phyloP scores from a whole-genome alignment of 1,284 basidiomycete species.

The Ustilago crameri region DNA sequence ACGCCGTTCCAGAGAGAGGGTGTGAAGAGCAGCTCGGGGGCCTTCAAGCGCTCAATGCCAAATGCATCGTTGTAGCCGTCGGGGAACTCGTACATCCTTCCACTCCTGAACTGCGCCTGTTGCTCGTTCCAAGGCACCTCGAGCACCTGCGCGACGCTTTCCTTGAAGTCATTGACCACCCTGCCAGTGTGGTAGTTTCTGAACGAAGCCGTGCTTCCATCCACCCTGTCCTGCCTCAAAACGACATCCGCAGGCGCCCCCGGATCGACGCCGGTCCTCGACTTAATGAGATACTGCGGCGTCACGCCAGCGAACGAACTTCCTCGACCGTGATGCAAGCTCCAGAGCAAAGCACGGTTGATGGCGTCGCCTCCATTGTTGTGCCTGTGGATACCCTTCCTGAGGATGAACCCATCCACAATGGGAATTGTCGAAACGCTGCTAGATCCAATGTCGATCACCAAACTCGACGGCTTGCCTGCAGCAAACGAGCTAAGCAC shows the following conservation, averaged over 20 bases:
- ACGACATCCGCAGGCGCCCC: constrained; percentile 74
- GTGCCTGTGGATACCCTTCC: constrained; percentile 78
- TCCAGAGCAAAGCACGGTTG: constrained; percentile 48
- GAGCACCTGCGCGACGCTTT: constrained; percentile 84
- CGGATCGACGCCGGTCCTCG: constrained; percentile 76
- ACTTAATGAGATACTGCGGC: constrained; percentile 84
- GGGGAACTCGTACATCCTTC: constrained; percentile 86
- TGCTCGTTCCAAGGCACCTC: constrained; percentile 89
- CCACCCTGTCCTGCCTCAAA: constrained; percentile 61
- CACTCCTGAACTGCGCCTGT: constrained; percentile 66
- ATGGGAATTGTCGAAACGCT: constrained; percentile 92
- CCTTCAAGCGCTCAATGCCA: constrained; percentile 81
- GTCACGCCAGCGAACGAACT: constrained; percentile 45
- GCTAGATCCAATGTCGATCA: constrained; percentile 91
- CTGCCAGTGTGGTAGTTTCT: constrained; percentile 81
- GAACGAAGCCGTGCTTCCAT: constrained; percentile 78
- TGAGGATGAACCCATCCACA: constrained; percentile 95
- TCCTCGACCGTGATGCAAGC: constrained; percentile 47
- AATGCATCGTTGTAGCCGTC: constrained; percentile 90
- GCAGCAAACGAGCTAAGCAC: constrained; percentile 97
- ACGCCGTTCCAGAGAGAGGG: constrained; percentile 75
- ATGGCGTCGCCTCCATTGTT: constrained; percentile 59
- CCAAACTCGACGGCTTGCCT: constrained; percentile 92
- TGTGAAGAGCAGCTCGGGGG: constrained; percentile 90
- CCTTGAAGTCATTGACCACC: constrained; percentile 93